Evolutionary conservation across 2,329 filamentous ascomycete genomes (phyloP).

Genomic region (Geosmithia morbida): DNA sequence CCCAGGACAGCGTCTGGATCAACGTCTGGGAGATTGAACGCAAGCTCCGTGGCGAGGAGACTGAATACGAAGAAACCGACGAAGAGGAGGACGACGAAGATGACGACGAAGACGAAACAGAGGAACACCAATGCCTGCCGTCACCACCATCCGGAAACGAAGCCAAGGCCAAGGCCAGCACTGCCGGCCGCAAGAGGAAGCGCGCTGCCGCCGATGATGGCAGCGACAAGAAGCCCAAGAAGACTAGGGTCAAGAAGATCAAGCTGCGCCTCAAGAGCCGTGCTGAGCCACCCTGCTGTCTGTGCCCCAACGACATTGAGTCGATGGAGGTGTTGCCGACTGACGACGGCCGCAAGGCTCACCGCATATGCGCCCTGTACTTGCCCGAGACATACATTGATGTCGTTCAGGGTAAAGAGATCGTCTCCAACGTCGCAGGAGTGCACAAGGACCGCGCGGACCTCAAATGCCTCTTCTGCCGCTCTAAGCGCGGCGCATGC

Average conservation of each 20-base stretch:
- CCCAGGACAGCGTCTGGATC: conserved; percentile 96
- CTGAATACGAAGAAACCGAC: conserved; percentile 68
- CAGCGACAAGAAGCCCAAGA: conserved; percentile 17
- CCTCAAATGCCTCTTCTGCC: conserved; percentile 88
- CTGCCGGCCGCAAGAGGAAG: conserved; percentile 44
- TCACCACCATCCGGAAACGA: conserved; percentile 66
- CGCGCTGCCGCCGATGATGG: conserved; percentile 5
- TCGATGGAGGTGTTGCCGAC: conserved; percentile 74
- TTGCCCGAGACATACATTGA: conserved; percentile 86
- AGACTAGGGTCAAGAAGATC: conserved; percentile 60
- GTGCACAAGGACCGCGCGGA: conserved; percentile 81
- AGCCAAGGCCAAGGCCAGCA: conserved; percentile 43
- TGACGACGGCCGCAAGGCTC: conserved; percentile 74
- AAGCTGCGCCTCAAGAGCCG: conserved; percentile 61
- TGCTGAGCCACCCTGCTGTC: conserved; percentile 66
- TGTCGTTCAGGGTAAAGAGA: conserved; percentile 50
- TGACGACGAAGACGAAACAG: conserved; percentile 36
- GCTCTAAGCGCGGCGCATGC: conserved; percentile 86
- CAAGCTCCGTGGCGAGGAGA: conserved; percentile 78
- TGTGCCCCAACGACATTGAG: conserved; percentile 83
- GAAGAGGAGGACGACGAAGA: conserved; percentile 56
- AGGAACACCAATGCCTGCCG: conserved; percentile 36
- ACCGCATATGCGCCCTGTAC: conserved; percentile 79
- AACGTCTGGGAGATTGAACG: conserved; percentile 93
- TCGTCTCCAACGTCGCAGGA: conserved; percentile 62